These are phyloP conservation scores for Warburgia ugandensis DNA, from an alignment of 164 flowering plant genomes.

Conservation along the genomic window DNA sequence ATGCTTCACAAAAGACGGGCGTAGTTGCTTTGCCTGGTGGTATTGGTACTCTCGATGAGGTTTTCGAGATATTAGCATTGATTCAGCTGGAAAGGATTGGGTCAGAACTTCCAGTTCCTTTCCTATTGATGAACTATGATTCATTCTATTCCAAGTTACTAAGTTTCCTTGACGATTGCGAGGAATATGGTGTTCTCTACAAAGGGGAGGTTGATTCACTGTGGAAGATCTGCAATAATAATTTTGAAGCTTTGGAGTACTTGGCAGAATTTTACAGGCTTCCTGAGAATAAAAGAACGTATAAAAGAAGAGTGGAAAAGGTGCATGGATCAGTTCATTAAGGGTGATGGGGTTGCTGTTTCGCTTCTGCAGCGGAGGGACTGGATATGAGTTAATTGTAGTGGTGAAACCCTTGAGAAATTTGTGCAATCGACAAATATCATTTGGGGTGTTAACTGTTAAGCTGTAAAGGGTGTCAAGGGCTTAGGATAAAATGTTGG, in stretches of 20 bases:
- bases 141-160: conserved; percentile 73
- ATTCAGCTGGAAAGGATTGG: conserved; percentile 86
- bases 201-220: conserved; percentile 69
- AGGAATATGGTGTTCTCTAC: conserved; percentile 52
- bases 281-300: conserved; percentile 10
- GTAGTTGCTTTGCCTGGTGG: conserved; percentile 91
- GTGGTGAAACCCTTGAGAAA: too few relatives aligned
- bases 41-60: conserved; percentile 84
- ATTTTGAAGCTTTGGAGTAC: conserved; percentile 69
- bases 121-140: conserved; percentile 85
- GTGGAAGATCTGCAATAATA: conserved; percentile 65
- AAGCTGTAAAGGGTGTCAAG: too few relatives aligned
- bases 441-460: too few relatives aligned
- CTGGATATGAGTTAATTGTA: too few relatives aligned
- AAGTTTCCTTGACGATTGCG: conserved; percentile 62
- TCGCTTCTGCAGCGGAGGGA: too few relatives aligned
- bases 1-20: conserved; percentile 50
- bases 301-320: too few relatives aligned
- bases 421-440: too few relatives aligned
- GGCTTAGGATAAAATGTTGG: too few relatives aligned
- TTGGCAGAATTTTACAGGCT: conserved; percentile 50
- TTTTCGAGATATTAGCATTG: conserved; percentile 76
- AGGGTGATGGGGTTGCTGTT: too few relatives aligned
- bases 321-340: too few relatives aligned
- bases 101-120: conserved; percentile 72